phyloP scores from a whole-genome alignment of 257 asterid genomes.

The Solanum sparsipilum region DNA sequence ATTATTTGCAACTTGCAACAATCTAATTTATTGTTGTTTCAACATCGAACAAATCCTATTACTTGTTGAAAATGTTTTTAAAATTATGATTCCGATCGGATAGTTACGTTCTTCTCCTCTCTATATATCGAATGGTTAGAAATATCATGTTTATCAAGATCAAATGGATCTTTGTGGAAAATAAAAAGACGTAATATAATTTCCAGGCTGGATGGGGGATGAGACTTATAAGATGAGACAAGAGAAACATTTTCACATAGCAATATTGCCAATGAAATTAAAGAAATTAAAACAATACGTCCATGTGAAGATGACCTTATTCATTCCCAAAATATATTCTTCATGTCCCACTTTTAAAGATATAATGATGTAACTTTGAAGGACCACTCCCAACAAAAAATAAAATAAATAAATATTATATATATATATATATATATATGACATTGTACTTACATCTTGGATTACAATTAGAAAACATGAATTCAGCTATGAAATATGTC shows the following conservation, averaged over 20 bases:
- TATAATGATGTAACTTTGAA: not conserved
- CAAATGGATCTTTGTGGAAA: accelerated
- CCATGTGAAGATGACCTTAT: not conserved
- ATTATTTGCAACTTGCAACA: not conserved
- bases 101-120: not conserved
- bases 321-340: not conserved
- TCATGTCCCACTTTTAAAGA: not conserved
- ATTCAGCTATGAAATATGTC: no score
- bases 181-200: not conserved
- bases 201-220: not conserved
- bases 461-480: no score
- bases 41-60: no score
- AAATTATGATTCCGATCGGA: not conserved
- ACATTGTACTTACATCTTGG: no score
- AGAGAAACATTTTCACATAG: not conserved
- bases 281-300: not conserved
- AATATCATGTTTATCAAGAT: no score
- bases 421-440: no score
- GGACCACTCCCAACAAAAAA: not conserved
- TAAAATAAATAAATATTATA: no score
- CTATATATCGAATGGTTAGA: not conserved
- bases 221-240: not conserved
- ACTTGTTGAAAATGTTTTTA: not conserved
- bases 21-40: not conserved
- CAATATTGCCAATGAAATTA: not conserved